Conservation (phyloP, 108 stramenopile genomes). For the Cyclotella sp. region DNA sequence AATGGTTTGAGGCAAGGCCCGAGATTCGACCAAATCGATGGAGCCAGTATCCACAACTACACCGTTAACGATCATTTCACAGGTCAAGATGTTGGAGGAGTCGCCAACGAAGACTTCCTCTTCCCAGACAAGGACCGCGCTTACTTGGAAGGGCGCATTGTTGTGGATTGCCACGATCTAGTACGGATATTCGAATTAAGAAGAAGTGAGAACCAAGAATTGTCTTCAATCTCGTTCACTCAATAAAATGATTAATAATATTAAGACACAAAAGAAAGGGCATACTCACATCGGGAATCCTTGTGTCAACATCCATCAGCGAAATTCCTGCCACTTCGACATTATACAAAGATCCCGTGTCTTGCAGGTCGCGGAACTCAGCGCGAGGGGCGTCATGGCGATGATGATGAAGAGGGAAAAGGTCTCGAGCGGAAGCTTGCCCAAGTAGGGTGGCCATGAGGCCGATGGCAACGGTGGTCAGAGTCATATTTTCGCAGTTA, state of each 20-base stretch:
- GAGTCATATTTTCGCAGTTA: not conserved
- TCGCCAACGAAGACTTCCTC: slow-evolving; percentile 12
- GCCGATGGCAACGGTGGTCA: not conserved
- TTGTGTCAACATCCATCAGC: slow-evolving; percentile 8
- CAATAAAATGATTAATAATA: too few relatives aligned
- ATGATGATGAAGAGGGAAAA: not conserved
- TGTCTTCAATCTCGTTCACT: too few relatives aligned
- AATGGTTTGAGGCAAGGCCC: slow-evolving; percentile 19
- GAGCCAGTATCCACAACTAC: slow-evolving; percentile 5
- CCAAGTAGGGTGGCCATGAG: not conserved
- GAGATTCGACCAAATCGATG: slow-evolving; percentile 28
- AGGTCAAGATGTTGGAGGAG: slow-evolving; percentile 21
- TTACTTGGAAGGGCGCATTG: slow-evolving; percentile 14
- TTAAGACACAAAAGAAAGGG: too few relatives aligned
- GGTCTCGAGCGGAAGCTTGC: not conserved
- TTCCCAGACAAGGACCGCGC: slow-evolving; percentile 17
- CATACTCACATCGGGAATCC: slow-evolving; percentile 6
- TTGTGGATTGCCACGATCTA: slow-evolving; percentile 29
- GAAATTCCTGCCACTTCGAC: not conserved
- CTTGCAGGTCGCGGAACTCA: slow-evolving; percentile 3
- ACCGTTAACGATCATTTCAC: slow-evolving; percentile 25
- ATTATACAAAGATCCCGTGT: not conserved
- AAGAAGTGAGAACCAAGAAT: too few relatives aligned
- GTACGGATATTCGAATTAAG: too few relatives aligned
- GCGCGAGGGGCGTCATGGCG: not conserved